Evolutionary conservation across 129 eudicot genomes (phyloP).

Genomic region (Flaveria robusta): DNA sequence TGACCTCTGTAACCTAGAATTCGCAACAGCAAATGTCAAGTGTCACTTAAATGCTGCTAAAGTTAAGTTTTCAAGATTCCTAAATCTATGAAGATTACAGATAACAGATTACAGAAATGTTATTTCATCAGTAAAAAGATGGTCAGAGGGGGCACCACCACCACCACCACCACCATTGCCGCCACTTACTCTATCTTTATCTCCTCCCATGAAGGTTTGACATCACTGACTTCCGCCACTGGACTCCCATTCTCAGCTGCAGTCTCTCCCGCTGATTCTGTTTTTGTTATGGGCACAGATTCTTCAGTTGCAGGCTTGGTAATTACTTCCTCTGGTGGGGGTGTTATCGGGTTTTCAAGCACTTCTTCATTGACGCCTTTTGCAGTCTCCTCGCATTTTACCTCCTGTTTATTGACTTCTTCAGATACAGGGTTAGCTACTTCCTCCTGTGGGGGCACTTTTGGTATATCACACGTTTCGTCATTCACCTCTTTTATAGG

Average conservation of each 20-base stretch:
- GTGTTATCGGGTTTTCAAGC: not conserved
- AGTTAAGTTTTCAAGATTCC: constrained; percentile 33
- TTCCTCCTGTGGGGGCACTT: constrained; percentile 20
- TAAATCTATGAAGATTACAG: constrained; percentile 38
- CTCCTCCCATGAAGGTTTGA: constrained; percentile 41
- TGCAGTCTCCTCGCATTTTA: constrained; percentile 16
- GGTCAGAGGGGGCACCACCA: constrained; percentile 17
- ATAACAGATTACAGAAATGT: constrained; percentile 37
- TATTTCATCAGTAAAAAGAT: constrained; percentile 31
- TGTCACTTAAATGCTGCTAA: constrained; percentile 29
- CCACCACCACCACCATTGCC: constrained; percentile 16
- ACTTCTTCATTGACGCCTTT: constrained; percentile 21
- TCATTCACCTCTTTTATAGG: no score
- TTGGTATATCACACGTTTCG: constrained; percentile 16
- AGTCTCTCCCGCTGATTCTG: constrained; percentile 1
- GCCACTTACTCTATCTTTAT: constrained; percentile 42
- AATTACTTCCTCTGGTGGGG: constrained; percentile 20
- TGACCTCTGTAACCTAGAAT: constrained; percentile 41
- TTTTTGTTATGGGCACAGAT: constrained; percentile 33
- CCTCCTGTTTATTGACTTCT: constrained; percentile 20
- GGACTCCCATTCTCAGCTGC: constrained; percentile 42
- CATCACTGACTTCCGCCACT: constrained; percentile 28
- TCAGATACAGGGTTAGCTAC: constrained; percentile 29
- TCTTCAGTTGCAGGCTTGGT: constrained; percentile 34
- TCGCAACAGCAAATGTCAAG: constrained; percentile 33